Percentiles rank a stretch among this genome's conserved stretches.
These are phyloP conservation scores for Globisporangium parvum DNA, from an alignment of 352 stramenopile genomes.

Conservation along the genomic window DNA sequence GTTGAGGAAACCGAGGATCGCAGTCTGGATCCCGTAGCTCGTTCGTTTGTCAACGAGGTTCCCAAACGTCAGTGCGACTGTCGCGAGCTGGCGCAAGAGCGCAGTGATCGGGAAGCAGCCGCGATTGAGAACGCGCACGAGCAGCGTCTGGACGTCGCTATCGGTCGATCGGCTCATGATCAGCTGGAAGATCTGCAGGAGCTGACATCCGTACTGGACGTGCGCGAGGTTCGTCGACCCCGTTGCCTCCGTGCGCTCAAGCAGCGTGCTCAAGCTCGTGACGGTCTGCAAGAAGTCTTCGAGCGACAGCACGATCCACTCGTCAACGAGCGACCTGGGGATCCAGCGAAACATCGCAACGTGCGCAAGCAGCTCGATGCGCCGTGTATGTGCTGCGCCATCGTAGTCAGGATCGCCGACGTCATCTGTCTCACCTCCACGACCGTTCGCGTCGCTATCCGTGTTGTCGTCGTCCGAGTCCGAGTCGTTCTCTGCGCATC, in stretches of 20 bases:
- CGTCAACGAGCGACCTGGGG: slow-evolving; percentile 31
- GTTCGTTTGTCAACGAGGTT: slow-evolving; percentile 1
- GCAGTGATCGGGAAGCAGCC: slow-evolving; percentile 20
- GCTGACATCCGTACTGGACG: slow-evolving; percentile 15
- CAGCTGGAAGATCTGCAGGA: slow-evolving; percentile 29
- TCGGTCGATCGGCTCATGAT: slow-evolving; percentile 34
- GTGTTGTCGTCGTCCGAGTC: not conserved
- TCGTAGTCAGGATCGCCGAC: not conserved
- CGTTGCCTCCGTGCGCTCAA: slow-evolving; percentile 12
- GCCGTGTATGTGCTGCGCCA: not conserved
- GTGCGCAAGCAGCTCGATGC: slow-evolving; percentile 18
- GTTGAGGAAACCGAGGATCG: slow-evolving; percentile 29
- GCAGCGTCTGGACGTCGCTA: slow-evolving; percentile 33
- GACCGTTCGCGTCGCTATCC: not conserved
- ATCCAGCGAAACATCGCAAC: slow-evolving; percentile 33
- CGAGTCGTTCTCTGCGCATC: slow-evolving; percentile 6
- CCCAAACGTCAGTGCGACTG: not conserved
- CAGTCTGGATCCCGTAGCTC: slow-evolving; percentile 15
- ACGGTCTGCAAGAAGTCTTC: slow-evolving; percentile 39
- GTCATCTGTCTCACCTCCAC: too few relatives aligned
- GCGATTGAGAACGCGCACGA: slow-evolving; percentile 25
- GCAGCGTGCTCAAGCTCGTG: slow-evolving; percentile 17
- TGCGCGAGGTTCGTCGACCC: not conserved
- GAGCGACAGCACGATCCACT: slow-evolving; percentile 47
- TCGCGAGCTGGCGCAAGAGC: slow-evolving; percentile 18